Base-by-base conservation (phyloP, 768 basidiomycete genomes). In the Ramaria sp. region DNA sequence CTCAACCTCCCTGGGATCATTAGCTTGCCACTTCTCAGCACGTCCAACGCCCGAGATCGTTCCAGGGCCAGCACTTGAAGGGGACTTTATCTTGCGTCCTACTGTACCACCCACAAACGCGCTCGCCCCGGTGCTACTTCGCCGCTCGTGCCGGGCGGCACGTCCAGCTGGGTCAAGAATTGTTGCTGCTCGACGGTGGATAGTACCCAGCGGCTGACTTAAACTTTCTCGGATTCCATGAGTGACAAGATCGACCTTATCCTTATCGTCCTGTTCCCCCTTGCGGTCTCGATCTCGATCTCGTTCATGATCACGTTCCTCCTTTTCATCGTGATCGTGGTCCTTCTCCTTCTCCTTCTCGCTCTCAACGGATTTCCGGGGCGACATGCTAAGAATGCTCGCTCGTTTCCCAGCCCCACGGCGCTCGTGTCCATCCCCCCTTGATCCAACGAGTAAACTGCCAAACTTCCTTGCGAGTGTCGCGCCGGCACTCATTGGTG, bases 111-210 rank as follows among this genome's bases (percentile, higher is more conserved):
- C 77, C 24, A 73, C 66, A 52, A 80, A 66, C 48, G 82, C 80
- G 22, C 27, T 31, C 3, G 80, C 86, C 27, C 87, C 84, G 0
- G 84, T 86, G 64, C 86, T 89, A 64, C 86, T 88, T 64, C 89
- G 70, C 64, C 88, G 74, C 61, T 87, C 85, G 65, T 91, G 88
- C 43, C 82, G 73, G 13, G 74, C 71, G 22, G 81, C 70, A 13
- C 82, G 74, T 15, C 82, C 79, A 49, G 80, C 77, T 0, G 86
- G 79, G 66, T 91, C 88, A 34, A 90, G 66, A 38, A 90, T 75
- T 15, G 88, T 89, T 57, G 88, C 86, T 4, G 88, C 88, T 5
- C 88, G 75, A 20, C 88, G 78, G 68, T 89, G 88, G 0, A 75
- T 68, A 54, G 71, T 76, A 13, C 77, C 80, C 52, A 82, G 63